Conservation (phyloP, 2,329 filamentous ascomycete genomes). For the Ophiocordyceps australis region DNA sequence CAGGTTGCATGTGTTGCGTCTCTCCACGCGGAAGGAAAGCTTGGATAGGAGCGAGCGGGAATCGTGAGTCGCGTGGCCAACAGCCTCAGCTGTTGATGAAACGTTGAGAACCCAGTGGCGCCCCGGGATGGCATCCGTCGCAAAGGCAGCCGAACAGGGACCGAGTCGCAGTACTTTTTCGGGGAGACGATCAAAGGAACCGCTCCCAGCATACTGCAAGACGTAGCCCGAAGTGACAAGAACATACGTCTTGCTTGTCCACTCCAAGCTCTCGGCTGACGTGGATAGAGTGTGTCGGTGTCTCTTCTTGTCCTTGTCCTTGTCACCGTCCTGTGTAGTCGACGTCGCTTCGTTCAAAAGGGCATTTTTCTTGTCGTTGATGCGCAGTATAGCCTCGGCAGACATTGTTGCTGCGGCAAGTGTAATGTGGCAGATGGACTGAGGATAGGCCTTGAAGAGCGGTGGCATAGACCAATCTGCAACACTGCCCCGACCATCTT, state of each 20-base stretch:
- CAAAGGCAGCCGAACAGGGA: constrained; percentile 63
- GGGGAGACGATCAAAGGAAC: constrained; percentile 50
- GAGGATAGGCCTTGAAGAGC: constrained; percentile 73
- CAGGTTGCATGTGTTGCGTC: constrained; percentile 41
- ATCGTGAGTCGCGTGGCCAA: constrained; percentile 29
- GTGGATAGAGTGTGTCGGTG: constrained; percentile 23
- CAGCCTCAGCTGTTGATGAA: constrained; percentile 43
- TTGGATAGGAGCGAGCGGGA: constrained; percentile 47
- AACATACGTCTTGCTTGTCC: constrained; percentile 56
- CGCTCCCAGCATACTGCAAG: constrained; percentile 56
- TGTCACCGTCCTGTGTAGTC: constrained; percentile 10
- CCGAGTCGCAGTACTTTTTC: constrained; percentile 57
- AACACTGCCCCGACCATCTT: constrained; percentile 12
- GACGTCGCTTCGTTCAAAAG: constrained; percentile 4
- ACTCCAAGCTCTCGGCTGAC: constrained; percentile 33
- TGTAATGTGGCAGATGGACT: constrained; percentile 58
- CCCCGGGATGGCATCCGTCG: constrained; percentile 62
- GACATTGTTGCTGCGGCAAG: constrained; percentile 50
- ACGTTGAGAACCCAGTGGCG: constrained; percentile 68
- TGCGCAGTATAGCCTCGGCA: constrained; percentile 49
- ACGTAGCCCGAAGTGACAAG: constrained; percentile 54
- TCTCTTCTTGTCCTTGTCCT: constrained; percentile 21
- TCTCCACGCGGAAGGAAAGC: constrained; percentile 39
- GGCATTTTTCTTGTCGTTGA: constrained; percentile 28
- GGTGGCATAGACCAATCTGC: constrained; percentile 51